Evolutionary conservation across 768 basidiomycete species (phyloP).

Genomic region (Phanerochaete sordida): DNA sequence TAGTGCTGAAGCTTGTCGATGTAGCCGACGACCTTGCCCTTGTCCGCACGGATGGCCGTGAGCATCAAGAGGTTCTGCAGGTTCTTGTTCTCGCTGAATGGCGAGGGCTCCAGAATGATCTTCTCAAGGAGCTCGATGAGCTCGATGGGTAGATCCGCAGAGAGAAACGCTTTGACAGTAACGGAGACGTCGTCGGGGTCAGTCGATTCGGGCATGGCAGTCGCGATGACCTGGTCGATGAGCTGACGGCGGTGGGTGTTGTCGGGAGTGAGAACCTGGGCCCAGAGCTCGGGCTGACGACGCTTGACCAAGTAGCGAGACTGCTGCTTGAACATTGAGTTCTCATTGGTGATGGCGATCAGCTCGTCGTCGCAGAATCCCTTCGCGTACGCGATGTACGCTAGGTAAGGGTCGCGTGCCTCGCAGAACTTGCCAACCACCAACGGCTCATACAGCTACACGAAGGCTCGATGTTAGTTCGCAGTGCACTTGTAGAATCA

Average conservation of each 20-base stretch:
- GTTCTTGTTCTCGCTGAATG: slow-evolving; percentile 97
- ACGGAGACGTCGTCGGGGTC: slow-evolving; percentile 98
- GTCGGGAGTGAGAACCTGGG: slow-evolving; percentile 85
- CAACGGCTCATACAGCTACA: slow-evolving; percentile 89
- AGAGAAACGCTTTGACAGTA: slow-evolving; percentile 97
- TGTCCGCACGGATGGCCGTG: slow-evolving; percentile 96
- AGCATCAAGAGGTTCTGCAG: slow-evolving; percentile 93
- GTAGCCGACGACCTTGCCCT: slow-evolving; percentile 96
- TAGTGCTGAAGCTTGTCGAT: slow-evolving; percentile 98
- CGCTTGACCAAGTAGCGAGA: slow-evolving; percentile 97
- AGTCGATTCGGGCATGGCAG: slow-evolving; percentile 72
- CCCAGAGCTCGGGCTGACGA: slow-evolving; percentile 93
- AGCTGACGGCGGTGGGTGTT: slow-evolving; percentile 91
- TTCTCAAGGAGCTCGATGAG: slow-evolving; percentile 97
- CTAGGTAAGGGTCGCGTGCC: slow-evolving; percentile 95
- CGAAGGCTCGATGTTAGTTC: slow-evolving; percentile 2
- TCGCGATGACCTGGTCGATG: slow-evolving; percentile 72
- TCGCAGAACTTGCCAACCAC: slow-evolving; percentile 99
- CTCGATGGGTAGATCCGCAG: slow-evolving; percentile 94
- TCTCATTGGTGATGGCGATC: slow-evolving; percentile 95
- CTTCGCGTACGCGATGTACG: slow-evolving; percentile 99
- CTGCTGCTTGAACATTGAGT: slow-evolving; percentile 99
- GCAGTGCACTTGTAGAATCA: not conserved
- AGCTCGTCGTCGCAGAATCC: slow-evolving; percentile 98
- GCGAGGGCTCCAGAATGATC: slow-evolving; percentile 95